phyloP scores from a whole-genome alignment of 345 rosid species.

The Syzygium grande region DNA sequence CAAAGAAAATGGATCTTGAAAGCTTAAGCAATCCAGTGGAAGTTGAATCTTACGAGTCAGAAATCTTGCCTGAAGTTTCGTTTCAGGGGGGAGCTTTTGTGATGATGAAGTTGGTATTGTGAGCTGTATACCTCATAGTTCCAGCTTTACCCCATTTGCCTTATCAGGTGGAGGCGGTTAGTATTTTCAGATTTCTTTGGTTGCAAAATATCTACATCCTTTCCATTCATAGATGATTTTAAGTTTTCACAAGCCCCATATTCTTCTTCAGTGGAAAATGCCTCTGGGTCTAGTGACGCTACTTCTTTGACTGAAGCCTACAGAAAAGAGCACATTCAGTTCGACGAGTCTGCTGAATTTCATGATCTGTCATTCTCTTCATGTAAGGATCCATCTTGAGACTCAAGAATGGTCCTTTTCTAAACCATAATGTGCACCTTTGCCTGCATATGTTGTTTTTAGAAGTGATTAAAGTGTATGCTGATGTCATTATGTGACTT shows the following conservation, averaged over 20 bases:
- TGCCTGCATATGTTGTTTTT: neutral
- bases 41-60: neutral
- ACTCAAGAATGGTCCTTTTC: neutral
- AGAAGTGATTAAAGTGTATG: neutral
- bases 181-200: neutral
- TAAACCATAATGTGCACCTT: neutral
- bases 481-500: neutral
- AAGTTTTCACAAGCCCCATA: neutral
- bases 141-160: neutral
- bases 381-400: neutral
- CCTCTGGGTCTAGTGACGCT: neutral
- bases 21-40: neutral
- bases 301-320: neutral
- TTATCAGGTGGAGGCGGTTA: neutral
- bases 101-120: neutral
- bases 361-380: neutral
- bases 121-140: neutral
- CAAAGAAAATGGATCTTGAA: neutral
- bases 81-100: neutral
- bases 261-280: neutral
- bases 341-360: neutral
- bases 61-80: neutral
- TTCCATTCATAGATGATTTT: neutral
- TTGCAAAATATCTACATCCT: neutral
- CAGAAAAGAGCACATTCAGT: neutral